Evolutionary conservation across 148 eudicot genomes (phyloP).

Genomic region (Spergularia marina): DNA sequence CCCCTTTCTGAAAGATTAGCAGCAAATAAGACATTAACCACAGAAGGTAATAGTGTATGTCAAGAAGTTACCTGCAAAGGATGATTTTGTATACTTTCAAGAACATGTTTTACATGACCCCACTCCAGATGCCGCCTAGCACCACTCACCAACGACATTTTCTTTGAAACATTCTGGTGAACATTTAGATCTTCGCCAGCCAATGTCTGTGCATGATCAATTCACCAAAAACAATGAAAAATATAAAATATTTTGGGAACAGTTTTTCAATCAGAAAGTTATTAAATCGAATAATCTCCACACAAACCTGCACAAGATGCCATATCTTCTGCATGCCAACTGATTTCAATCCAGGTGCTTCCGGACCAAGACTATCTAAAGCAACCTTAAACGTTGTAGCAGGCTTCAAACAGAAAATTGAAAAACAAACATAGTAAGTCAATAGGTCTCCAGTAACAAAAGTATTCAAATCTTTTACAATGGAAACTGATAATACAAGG

Average conservation of each 20-base stretch:
- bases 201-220: constrained; percentile 46
- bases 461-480: not conserved
- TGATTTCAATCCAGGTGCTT: constrained; percentile 68
- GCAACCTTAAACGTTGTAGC: constrained; percentile 80
- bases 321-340: constrained; percentile 92
- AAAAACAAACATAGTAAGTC: constrained; percentile 9
- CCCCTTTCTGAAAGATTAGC: not conserved
- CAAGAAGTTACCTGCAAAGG: constrained; percentile 66
- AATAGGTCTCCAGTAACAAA: not conserved
- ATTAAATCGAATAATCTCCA: constrained; percentile 18
- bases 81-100: constrained; percentile 91
- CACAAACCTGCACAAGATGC: constrained; percentile 77
- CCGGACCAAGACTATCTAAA: constrained; percentile 68
- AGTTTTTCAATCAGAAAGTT: not conserved
- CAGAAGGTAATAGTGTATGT: not conserved
- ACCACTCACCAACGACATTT: constrained; percentile 78
- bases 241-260: not conserved
- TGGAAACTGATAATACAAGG: not conserved
- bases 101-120: constrained; percentile 85
- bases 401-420: constrained; percentile 45
- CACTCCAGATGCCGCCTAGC: constrained; percentile 89
- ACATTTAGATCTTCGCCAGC: constrained; percentile 66
- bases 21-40: not conserved
- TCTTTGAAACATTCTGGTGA: constrained; percentile 58
- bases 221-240: constrained; percentile 5